These are phyloP conservation scores for Aureobasidium lini DNA, from an alignment of 2,329 filamentous ascomycete genomes.

Conservation along the genomic window DNA sequence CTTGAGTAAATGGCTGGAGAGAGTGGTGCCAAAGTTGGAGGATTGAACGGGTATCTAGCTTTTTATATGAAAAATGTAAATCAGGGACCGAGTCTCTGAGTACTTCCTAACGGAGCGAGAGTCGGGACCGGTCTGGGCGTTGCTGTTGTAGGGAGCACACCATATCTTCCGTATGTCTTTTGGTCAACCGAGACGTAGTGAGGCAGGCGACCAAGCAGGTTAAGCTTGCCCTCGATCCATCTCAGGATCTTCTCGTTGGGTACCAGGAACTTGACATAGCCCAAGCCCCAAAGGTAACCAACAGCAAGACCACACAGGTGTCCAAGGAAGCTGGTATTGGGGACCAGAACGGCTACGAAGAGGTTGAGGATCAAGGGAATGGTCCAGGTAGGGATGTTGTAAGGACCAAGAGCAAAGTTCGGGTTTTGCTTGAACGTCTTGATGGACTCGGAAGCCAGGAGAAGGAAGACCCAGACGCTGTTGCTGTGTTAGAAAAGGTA, in stretches of 20 bases:
- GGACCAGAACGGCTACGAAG: constrained; percentile 67
- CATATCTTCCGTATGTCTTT: constrained; percentile 90
- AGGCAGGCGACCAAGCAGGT: constrained; percentile 73
- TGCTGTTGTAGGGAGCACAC: constrained; percentile 58
- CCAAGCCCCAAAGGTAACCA: constrained; percentile 82
- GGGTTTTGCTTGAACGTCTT: constrained; percentile 79
- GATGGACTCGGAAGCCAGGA: constrained; percentile 77
- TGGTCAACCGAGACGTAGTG: constrained; percentile 94
- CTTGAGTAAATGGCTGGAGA: constrained; percentile 36
- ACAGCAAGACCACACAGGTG: constrained; percentile 77
- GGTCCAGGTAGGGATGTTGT: constrained; percentile 84
- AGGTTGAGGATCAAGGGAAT: constrained; percentile 73
- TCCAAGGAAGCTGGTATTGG: constrained; percentile 74
- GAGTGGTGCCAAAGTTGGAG: constrained; percentile 32
- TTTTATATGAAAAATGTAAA: background rate
- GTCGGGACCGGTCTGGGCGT: constrained; percentile 18
- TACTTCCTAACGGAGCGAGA: constrained; percentile 43
- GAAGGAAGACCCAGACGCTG: constrained; percentile 87
- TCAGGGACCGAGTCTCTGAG: constrained; percentile 64
- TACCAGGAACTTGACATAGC: constrained; percentile 81
- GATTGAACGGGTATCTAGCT: constrained; percentile 8
- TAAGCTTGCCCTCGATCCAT: constrained; percentile 83
- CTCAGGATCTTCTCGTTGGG: constrained; percentile 82
- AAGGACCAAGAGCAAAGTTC: constrained; percentile 57
- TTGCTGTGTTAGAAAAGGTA: background rate